Conservation (phyloP, 345 rosid species). For the Cardamine resedifolia region DNA sequence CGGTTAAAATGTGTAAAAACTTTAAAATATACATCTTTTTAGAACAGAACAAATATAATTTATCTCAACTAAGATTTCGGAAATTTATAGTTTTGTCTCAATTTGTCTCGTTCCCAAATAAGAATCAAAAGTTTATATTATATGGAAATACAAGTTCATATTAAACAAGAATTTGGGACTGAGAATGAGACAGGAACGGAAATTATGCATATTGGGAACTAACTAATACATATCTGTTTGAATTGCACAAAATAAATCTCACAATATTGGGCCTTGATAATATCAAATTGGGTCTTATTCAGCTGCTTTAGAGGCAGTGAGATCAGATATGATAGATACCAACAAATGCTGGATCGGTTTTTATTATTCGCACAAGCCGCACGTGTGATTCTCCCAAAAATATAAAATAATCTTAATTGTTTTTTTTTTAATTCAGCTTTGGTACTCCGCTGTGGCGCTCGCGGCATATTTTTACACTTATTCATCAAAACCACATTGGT, state of each 20-base stretch:
- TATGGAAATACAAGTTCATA: too few species aligned
- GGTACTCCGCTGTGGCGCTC: slow-evolving; percentile 24
- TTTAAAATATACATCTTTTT: too few species aligned
- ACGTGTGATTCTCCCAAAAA: slow-evolving; percentile 18
- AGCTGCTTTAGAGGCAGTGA: background rate
- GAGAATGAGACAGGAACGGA: too few species aligned
- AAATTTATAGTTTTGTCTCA: too few species aligned
- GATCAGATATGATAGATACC: too few species aligned
- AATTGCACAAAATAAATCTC: background rate
- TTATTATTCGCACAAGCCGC: slow-evolving; percentile 23
- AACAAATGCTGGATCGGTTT: background rate
- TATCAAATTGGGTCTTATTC: background rate
- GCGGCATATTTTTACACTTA: slow-evolving; percentile 21
- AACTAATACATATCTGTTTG: background rate
- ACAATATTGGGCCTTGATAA: slow-evolving; percentile 8
- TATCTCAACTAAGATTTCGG: too few species aligned
- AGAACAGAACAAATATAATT: too few species aligned
- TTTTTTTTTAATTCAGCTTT: slow-evolving; percentile 5
- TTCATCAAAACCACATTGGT: slow-evolving; percentile 43
- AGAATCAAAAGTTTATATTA: too few species aligned
- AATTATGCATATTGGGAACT: too few species aligned
- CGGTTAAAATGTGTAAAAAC: too few species aligned
- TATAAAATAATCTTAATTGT: background rate
- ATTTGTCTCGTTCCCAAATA: too few species aligned
- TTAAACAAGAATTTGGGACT: too few species aligned